Conservation (phyloP, 2,329 filamentous ascomycete genomes). For the Diaporthe citrichinensis region DNA sequence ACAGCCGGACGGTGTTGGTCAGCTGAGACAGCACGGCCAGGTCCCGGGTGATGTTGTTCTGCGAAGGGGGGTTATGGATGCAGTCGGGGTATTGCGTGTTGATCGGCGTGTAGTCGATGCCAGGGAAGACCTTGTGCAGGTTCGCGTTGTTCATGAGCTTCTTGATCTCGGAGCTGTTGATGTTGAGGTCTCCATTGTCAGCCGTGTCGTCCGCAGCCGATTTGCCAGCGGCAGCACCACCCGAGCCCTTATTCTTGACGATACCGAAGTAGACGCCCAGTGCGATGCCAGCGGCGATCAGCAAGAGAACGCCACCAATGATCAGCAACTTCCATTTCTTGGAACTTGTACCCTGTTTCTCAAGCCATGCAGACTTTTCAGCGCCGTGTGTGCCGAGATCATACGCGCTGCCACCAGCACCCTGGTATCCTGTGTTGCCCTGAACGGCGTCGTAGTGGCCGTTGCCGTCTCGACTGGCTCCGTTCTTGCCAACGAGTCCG, state of each 20-base stretch:
- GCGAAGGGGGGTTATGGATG: slow-evolving; percentile 80
- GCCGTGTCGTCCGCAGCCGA: slow-evolving; percentile 72
- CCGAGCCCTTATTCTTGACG: slow-evolving; percentile 65
- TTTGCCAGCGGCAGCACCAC: slow-evolving; percentile 49
- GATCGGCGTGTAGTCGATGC: slow-evolving; percentile 94
- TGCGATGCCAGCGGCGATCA: slow-evolving; percentile 79
- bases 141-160: slow-evolving; percentile 83
- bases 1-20: slow-evolving; percentile 88
- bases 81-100: slow-evolving; percentile 93
- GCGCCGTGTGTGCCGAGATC: slow-evolving; percentile 49
- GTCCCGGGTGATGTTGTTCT: slow-evolving; percentile 95
- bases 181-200: slow-evolving; percentile 78
- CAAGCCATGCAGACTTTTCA: slow-evolving; percentile 79
- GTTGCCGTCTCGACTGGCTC: slow-evolving; percentile 51
- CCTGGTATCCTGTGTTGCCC: slow-evolving; percentile 49
- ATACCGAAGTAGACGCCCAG: slow-evolving; percentile 83
- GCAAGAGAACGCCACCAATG: slow-evolving; percentile 71
- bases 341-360: slow-evolving; percentile 69
- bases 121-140: slow-evolving; percentile 93
- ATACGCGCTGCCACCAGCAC: slow-evolving; percentile 49
- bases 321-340: slow-evolving; percentile 81
- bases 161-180: slow-evolving; percentile 85
- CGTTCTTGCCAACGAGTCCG: slow-evolving; percentile 53
- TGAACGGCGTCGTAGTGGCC: slow-evolving; percentile 72
- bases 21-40: slow-evolving; percentile 91